A percentile compares a stretch with the other conserved stretches of the same genome.
phyloP scores from a whole-genome alignment of 495 filamentous ascomycete species.

The Jackrogersella multiformis region DNA sequence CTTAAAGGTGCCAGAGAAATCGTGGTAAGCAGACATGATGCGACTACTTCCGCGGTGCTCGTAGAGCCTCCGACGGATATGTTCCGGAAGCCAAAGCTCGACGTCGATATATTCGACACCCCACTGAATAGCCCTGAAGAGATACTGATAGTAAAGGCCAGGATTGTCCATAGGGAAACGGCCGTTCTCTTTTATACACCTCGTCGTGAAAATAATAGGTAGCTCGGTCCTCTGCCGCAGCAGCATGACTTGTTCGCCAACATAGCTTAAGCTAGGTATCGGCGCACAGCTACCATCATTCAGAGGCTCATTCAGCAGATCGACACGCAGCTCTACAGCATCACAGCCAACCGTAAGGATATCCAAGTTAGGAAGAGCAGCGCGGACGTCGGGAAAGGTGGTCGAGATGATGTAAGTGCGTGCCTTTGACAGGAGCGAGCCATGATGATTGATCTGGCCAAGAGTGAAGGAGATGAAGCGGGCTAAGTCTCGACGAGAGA shows the following conservation, averaged over 20 bases:
- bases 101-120: conserved; percentile 89
- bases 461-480: conserved; percentile 80
- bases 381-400: conserved; percentile 84
- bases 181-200: conserved; percentile 81
- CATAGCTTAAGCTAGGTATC: conserved; percentile 81
- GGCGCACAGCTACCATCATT: conserved; percentile 62
- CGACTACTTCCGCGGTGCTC: conserved; percentile 76
- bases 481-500: conserved; percentile 77
- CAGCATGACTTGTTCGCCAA: conserved; percentile 85
- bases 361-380: conserved; percentile 84
- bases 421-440: conserved; percentile 75
- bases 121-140: conserved; percentile 82
- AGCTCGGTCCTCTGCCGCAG: conserved; percentile 82
- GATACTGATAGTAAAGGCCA: conserved; percentile 75
- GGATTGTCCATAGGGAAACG: conserved; percentile 85
- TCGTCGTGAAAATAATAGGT: conserved; percentile 86
- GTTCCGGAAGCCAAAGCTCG: conserved; percentile 83
- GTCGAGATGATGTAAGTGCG: conserved; percentile 85
- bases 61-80: conserved; percentile 71
- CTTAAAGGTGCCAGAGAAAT: conserved; percentile 83
- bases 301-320: conserved; percentile 79
- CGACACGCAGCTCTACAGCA: conserved; percentile 83
- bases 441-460: conserved; percentile 77
- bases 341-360: conserved; percentile 85
- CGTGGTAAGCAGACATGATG: conserved; percentile 88